Conservation (phyloP, 2,329 filamentous ascomycete species). For the Pestalotiopsis sp. region DNA sequence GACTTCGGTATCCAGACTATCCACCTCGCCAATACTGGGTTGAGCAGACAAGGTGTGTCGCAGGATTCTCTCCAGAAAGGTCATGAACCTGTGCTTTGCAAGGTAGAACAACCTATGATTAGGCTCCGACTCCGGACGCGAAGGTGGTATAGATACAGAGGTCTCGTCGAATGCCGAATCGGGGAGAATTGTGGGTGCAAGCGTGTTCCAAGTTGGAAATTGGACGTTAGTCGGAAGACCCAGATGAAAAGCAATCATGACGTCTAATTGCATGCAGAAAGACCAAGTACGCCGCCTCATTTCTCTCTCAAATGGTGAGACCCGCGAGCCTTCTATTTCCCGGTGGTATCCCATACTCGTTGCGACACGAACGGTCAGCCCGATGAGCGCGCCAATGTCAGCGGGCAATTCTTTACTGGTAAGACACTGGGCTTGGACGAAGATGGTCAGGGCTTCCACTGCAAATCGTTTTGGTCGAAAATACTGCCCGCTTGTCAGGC, state of each 20-base stretch:
- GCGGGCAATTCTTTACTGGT: not conserved
- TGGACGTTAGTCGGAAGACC: constrained; percentile 1
- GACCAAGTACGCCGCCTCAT: constrained; percentile 9
- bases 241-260: constrained; percentile 6
- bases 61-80: constrained; percentile 1
- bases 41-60: constrained; percentile 1
- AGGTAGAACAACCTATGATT: not conserved
- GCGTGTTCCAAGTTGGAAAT: constrained; percentile 7
- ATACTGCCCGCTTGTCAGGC: not conserved
- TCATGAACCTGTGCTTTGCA: constrained; percentile 5
- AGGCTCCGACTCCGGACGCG: not conserved
- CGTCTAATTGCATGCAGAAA: constrained; percentile 5
- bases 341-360: constrained; percentile 8
- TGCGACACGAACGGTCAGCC: not conserved
- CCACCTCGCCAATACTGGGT: not conserved
- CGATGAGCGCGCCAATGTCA: not conserved
- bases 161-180: constrained; percentile 6
- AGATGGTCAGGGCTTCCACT: not conserved
- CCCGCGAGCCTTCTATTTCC: not conserved
- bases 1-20: not conserved
- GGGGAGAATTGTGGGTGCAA: not conserved
- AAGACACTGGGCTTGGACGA: not conserved
- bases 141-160: not conserved
- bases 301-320: constrained; percentile 7
- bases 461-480: not conserved